phyloP scores from a whole-genome alignment of 768 basidiomycete genomes.

The Phylloporus rhodoxanthus region DNA sequence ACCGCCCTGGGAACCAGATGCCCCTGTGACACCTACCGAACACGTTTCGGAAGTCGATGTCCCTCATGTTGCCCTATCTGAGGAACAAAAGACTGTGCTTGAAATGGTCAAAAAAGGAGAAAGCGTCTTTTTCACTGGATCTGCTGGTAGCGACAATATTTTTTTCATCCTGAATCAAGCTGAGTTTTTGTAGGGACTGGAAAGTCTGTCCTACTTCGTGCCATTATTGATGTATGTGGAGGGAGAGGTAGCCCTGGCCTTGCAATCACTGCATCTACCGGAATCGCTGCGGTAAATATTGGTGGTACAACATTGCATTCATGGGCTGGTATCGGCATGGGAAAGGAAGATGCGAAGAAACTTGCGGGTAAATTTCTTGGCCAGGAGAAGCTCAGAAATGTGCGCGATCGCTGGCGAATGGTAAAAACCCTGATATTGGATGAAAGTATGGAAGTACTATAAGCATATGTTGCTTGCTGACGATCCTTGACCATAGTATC shows the following conservation, averaged over 20 bases:
- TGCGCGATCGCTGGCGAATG: slow-evolving; percentile 56
- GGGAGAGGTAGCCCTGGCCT: slow-evolving; percentile 34
- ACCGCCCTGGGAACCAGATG: background rate
- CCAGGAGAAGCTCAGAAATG: slow-evolving; percentile 32
- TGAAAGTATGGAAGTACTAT: slow-evolving; percentile 52
- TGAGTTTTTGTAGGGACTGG: slow-evolving; percentile 52
- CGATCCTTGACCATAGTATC: slow-evolving; percentile 50
- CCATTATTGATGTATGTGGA: slow-evolving; percentile 55
- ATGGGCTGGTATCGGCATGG: slow-evolving; percentile 78
- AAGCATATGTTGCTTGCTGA: background rate
- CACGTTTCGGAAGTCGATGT: background rate
- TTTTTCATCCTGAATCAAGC: background rate
- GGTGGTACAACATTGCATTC: slow-evolving; percentile 78
- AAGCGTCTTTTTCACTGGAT: slow-evolving; percentile 83
- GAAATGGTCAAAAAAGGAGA: slow-evolving; percentile 49
- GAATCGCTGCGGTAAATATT: slow-evolving; percentile 78
- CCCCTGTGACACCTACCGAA: background rate
- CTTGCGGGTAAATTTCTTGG: slow-evolving; percentile 51
- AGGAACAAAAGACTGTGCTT: slow-evolving; percentile 48
- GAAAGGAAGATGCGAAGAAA: slow-evolving; percentile 46
- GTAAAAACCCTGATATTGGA: slow-evolving; percentile 73
- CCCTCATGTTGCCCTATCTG: slow-evolving; percentile 37
- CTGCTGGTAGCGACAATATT: slow-evolving; percentile 46
- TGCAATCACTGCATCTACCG: slow-evolving; percentile 78
- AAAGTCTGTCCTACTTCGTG: slow-evolving; percentile 74